Conservation (phyloP, 2,329 filamentous ascomycete species). For the Microdochium bolleyi region DNA sequence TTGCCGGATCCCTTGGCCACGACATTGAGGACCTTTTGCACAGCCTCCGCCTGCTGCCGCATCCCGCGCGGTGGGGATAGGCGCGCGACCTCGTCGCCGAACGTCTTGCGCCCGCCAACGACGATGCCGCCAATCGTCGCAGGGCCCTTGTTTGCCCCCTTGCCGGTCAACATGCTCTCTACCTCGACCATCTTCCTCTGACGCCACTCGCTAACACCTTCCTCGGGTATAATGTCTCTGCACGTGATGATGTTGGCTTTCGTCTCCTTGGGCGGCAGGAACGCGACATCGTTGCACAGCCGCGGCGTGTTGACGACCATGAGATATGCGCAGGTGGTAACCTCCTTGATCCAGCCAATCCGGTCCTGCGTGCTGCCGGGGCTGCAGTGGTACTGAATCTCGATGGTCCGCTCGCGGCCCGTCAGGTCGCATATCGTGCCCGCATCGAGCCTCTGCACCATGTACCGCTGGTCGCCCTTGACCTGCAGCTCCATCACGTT, state of each 20-base stretch:
- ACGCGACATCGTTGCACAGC: conserved; percentile 80
- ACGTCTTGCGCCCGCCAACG: conserved; percentile 40
- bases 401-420: conserved; percentile 70
- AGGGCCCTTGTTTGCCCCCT: conserved; percentile 12
- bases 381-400: conserved; percentile 75
- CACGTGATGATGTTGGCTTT: conserved; percentile 72
- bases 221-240: conserved; percentile 56
- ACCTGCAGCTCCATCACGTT: conserved; percentile 66
- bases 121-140: conserved; percentile 44
- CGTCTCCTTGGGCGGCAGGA: conserved; percentile 71
- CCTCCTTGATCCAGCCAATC: conserved; percentile 90
- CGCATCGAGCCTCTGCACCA: conserved; percentile 72
- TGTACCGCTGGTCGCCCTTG: conserved; percentile 76
- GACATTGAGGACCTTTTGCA: conserved; percentile 28
- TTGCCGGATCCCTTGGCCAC: conserved; percentile 36
- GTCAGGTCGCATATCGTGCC: conserved; percentile 86
- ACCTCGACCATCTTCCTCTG: conserved; percentile 27
- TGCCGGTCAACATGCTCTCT: conserved; percentile 23
- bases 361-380: conserved; percentile 64
- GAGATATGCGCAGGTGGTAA: conserved; percentile 82
- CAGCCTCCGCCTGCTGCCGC: conserved; percentile 12
- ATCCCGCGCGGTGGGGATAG: conserved; percentile 25
- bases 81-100: conserved; percentile 40
- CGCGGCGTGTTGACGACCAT: conserved; percentile 90
- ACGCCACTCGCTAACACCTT: conserved; percentile 33